Evolutionary conservation across 345 rosid genomes (phyloP).

Genomic region (Ricinus communis): DNA sequence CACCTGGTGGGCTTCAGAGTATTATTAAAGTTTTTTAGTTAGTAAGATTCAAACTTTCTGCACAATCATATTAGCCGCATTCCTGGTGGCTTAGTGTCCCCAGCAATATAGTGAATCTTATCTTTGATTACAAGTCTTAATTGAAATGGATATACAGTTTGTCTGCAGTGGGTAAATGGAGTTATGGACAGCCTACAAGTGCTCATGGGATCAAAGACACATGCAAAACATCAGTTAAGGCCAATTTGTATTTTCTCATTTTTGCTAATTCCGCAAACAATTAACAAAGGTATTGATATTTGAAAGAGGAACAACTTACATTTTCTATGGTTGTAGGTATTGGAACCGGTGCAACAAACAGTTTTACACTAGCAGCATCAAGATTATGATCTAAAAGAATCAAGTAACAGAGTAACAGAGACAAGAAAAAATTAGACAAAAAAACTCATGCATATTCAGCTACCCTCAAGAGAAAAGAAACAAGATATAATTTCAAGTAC

Average conservation of each 20-base stretch:
- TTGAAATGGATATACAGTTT: not conserved
- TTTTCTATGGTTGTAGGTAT: conserved; percentile 53
- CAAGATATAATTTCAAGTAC: no score
- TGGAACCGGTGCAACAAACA: conserved; percentile 66
- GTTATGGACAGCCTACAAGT: not conserved
- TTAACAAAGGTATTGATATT: not conserved
- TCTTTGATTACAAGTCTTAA: not conserved
- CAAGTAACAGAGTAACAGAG: not conserved
- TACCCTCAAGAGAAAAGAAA: no score
- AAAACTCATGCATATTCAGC: conserved; percentile 1
- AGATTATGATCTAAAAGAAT: conserved; percentile 45
- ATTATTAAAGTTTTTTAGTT: not conserved
- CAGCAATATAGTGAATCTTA: not conserved
- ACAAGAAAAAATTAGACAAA: not conserved
- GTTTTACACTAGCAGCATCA: conserved; percentile 48
- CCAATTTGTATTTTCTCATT: not conserved
- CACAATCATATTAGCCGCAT: not conserved
- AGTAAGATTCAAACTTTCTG: not conserved
- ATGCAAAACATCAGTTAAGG: not conserved
- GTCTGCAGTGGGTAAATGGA: not conserved
- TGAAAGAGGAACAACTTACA: conserved; percentile 42
- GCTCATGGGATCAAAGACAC: not conserved
- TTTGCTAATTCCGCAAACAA: conserved; percentile 12
- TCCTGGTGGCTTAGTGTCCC: not conserved
- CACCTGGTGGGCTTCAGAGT: not conserved